Percentiles rank a stretch among this genome's conserved stretches.
Evolutionary conservation across 176 grass and related monocot genomes (phyloP).

Genomic region (Tuctoria greenei): DNA sequence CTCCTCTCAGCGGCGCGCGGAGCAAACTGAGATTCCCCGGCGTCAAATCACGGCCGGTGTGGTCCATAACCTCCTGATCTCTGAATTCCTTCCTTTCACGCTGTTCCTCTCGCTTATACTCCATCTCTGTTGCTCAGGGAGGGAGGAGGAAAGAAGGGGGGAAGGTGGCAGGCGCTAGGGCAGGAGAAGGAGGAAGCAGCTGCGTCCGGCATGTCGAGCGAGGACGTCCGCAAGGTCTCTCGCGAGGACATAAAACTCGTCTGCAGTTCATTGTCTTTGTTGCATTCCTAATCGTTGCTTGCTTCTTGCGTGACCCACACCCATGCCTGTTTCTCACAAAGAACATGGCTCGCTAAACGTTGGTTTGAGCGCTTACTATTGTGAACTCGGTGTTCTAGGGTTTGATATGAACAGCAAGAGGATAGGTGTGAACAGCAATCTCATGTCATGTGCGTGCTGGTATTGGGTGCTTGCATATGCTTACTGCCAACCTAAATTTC

Average conservation of each 20-base stretch:
- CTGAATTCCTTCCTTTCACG: too few species aligned
- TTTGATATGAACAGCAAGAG: slow-evolving; percentile 12
- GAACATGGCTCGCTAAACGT: not conserved
- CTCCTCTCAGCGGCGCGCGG: not conserved
- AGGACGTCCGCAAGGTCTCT: slow-evolving; percentile 74
- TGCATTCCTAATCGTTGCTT: slow-evolving; percentile 1
- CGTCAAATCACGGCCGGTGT: not conserved
- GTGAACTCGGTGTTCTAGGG: slow-evolving; percentile 24
- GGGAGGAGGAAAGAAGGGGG: not conserved
- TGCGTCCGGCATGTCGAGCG: slow-evolving; percentile 41
- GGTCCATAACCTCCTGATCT: not conserved
- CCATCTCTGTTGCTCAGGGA: not conserved
- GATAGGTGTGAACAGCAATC: not conserved
- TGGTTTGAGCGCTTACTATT: not conserved
- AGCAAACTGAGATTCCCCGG: not conserved
- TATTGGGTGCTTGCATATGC: not conserved
- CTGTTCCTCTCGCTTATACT: not conserved
- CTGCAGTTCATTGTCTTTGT: slow-evolving; percentile 20
- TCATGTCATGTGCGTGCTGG: not conserved
- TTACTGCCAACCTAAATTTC: not conserved
- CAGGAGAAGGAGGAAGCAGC: slow-evolving; percentile 25
- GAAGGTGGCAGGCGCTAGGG: slow-evolving; percentile 24
- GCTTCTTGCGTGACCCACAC: slow-evolving; percentile 2
- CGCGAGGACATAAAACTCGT: slow-evolving; percentile 60
- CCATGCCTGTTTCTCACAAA: not conserved